Evolutionary conservation across 2,329 filamentous ascomycete species (phyloP).

Genomic region (Exutisphaerella laricina): DNA sequence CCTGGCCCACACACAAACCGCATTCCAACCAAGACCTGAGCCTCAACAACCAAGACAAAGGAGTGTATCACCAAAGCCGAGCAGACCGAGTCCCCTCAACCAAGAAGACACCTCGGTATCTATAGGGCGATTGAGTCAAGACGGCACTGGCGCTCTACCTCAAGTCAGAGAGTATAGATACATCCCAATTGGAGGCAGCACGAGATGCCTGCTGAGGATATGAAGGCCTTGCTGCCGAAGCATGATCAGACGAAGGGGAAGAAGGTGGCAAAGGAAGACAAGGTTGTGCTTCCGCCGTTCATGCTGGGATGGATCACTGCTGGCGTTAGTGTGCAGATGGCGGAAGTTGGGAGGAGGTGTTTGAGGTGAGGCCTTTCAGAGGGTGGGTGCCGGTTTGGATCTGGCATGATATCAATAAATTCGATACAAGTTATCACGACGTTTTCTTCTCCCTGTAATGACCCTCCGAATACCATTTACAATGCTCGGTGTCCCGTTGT

Average conservation of each 20-base stretch:
- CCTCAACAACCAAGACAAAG: neutral
- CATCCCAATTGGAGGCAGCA: neutral
- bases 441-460: too few species aligned
- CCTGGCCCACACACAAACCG: neutral
- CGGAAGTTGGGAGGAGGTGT: neutral
- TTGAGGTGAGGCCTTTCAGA: too few species aligned
- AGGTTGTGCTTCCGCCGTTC: neutral
- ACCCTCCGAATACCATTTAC: too few species aligned
- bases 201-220: slow-evolving; percentile 1
- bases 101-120: too few species aligned
- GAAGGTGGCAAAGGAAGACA: neutral
- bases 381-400: too few species aligned
- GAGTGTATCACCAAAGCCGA: neutral
- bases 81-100: too few species aligned
- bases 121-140: too few species aligned
- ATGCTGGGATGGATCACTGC: neutral
- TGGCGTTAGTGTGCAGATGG: slow-evolving; percentile 1
- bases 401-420: too few species aligned
- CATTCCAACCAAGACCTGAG: neutral
- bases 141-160: too few species aligned
- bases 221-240: neutral
- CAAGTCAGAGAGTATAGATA: neutral
- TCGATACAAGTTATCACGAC: too few species aligned
- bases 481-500: too few species aligned
- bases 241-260: too few species aligned